Evolutionary conservation across 2,329 filamentous ascomycete species (phyloP).

Genomic region (Aspergillus aculeatus): DNA sequence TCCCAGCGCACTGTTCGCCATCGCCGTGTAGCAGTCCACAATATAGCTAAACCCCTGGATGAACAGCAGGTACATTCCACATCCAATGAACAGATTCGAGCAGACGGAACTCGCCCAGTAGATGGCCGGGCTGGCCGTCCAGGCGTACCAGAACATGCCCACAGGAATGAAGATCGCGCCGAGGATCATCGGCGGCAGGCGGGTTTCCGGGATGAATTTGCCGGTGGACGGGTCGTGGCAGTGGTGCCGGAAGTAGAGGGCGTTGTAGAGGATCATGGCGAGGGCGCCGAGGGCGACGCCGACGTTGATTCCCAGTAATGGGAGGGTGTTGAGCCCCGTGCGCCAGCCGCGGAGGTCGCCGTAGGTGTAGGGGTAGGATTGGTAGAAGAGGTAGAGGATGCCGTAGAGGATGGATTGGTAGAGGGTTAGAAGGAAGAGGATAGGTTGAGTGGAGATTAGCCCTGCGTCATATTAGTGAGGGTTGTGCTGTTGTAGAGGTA

Average conservation of each 20-base stretch:
- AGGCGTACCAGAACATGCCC: constrained; percentile 30
- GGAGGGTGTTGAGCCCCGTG: not conserved
- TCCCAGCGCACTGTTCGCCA: constrained; percentile 10
- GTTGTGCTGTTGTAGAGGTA: not conserved
- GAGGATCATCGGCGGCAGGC: constrained; percentile 18
- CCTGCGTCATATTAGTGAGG: not conserved
- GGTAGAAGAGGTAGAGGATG: constrained; percentile 1
- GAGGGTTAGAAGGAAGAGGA: not conserved
- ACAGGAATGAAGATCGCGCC: constrained; percentile 22
- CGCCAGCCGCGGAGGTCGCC: not conserved
- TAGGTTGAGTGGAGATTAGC: not conserved
- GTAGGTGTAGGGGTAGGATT: not conserved
- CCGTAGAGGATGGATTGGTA: not conserved
- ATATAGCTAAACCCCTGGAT: constrained; percentile 55
- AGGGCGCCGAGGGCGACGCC: not conserved
- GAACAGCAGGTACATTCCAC: constrained; percentile 55
- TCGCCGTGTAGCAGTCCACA: constrained; percentile 48
- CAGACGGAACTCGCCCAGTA: constrained; percentile 13
- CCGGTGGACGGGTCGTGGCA: not conserved
- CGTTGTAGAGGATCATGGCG: not conserved
- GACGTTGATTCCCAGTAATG: not conserved
- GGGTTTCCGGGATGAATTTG: constrained; percentile 16
- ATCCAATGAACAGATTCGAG: constrained; percentile 50
- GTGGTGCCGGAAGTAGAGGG: not conserved
- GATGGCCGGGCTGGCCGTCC: constrained; percentile 9